phyloP scores from a whole-genome alignment of 148 eudicot species.

The Suaeda aralocaspica region DNA sequence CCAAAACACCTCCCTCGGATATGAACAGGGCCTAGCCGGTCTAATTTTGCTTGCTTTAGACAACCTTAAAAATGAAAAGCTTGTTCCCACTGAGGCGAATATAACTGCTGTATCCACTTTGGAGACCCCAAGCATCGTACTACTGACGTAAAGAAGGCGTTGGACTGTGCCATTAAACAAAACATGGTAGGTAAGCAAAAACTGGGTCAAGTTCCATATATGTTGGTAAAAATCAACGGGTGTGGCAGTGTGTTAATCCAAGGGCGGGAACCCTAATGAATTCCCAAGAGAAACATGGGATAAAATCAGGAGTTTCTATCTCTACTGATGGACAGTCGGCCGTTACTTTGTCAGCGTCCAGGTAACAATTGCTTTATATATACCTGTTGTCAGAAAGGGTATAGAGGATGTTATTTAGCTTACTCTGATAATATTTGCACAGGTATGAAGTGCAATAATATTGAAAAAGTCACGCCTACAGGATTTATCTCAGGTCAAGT shows the following conservation, averaged over 20 bases:
- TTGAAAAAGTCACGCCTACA: slow-evolving; percentile 63
- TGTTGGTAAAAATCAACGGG: slow-evolving; percentile 61
- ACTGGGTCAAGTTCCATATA: slow-evolving; percentile 52
- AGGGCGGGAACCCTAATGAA: slow-evolving; percentile 46
- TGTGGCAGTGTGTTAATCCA: slow-evolving; percentile 75
- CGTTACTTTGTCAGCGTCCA: slow-evolving; percentile 54
- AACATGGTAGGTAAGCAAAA: slow-evolving; percentile 53
- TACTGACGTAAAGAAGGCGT: slow-evolving; percentile 68
- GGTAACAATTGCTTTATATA: slow-evolving; percentile 36
- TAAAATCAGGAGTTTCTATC: slow-evolving; percentile 51
- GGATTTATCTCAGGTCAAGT: slow-evolving; percentile 61
- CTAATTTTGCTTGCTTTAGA: slow-evolving; percentile 72
- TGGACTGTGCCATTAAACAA: slow-evolving; percentile 64
- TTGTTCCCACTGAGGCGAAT: slow-evolving; percentile 71
- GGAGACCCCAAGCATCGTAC: slow-evolving; percentile 59
- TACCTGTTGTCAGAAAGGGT: not conserved
- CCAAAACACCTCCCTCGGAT: slow-evolving; percentile 52
- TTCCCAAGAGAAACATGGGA: slow-evolving; percentile 65
- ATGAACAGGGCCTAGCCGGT: slow-evolving; percentile 73
- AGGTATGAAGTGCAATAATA: slow-evolving; percentile 81
- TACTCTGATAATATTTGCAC: too few relatives aligned
- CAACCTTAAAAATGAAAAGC: slow-evolving; percentile 69
- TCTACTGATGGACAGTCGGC: slow-evolving; percentile 64
- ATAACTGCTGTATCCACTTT: slow-evolving; percentile 63
- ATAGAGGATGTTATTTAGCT: not conserved